phyloP scores from a whole-genome alignment of 2,329 filamentous ascomycete genomes.

The Lizonia empirigonia region DNA sequence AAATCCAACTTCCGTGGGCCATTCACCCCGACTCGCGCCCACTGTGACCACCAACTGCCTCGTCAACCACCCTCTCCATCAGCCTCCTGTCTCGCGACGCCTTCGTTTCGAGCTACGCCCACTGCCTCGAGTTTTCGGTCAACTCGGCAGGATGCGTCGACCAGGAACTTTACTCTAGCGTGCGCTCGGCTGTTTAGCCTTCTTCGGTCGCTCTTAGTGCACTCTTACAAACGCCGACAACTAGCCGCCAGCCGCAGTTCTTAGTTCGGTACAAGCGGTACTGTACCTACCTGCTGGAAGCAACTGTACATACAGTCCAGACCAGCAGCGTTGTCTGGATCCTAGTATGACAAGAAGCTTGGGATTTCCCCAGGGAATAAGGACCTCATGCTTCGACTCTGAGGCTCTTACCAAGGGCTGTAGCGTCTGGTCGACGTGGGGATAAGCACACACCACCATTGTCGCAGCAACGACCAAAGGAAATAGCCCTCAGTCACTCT shows the following conservation, averaged over 20 bases:
- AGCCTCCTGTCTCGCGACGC: slow-evolving; percentile 6
- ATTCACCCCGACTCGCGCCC: slow-evolving; percentile 1
- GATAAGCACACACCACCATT: slow-evolving; percentile 16
- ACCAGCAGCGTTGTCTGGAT: slow-evolving; percentile 4
- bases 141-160: slow-evolving; percentile 38
- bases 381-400: not conserved
- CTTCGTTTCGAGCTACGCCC: slow-evolving; percentile 8
- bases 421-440: slow-evolving; percentile 8
- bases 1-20: not conserved
- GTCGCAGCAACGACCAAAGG: slow-evolving; percentile 11
- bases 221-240: slow-evolving; percentile 27
- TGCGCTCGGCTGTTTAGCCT: slow-evolving; percentile 35
- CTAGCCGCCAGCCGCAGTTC: slow-evolving; percentile 25
- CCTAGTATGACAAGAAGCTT: not conserved
- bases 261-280: slow-evolving; percentile 22
- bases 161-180: slow-evolving; percentile 22
- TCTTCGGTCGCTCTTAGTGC: slow-evolving; percentile 22
- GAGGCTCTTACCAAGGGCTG: not conserved
- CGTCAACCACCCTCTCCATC: slow-evolving; percentile 6
- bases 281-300: not conserved
- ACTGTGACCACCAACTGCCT: slow-evolving; percentile 10
- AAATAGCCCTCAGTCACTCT: slow-evolving; percentile 12
- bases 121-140: slow-evolving; percentile 25
- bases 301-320: slow-evolving; percentile 4
- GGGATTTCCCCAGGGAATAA: not conserved